These are phyloP conservation scores for Rhodofomes roseus DNA, from an alignment of 1,284 basidiomycete genomes.

Conservation along the genomic window DNA sequence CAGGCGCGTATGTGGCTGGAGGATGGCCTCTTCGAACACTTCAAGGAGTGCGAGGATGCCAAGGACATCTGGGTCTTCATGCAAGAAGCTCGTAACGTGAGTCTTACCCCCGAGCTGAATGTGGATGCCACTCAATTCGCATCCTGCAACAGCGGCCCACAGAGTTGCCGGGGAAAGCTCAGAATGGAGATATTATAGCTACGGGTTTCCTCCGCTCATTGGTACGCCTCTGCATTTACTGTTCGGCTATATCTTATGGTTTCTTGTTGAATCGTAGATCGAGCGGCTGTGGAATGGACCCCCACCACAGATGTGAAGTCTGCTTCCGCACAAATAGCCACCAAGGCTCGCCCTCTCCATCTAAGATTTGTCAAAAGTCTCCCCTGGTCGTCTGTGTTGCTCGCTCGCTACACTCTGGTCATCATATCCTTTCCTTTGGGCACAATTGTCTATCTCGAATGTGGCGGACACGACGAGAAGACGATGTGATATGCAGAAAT, in stretches of 20 bases:
- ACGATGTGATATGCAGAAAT: background rate
- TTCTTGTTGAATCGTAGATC: background rate
- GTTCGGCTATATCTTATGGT: too few relatives aligned
- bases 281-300: background rate
- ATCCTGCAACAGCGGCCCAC: background rate
- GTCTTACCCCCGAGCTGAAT: background rate
- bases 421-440: too few relatives aligned
- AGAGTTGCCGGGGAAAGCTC: background rate
- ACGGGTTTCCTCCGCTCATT: background rate
- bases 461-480: background rate
- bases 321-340: background rate
- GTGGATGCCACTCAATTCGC: background rate
- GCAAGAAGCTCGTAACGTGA: background rate
- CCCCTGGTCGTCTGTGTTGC: too few relatives aligned
- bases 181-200: background rate
- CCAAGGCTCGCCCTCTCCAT: too few relatives aligned
- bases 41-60: background rate
- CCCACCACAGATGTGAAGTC: background rate
- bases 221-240: background rate
- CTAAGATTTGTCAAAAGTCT: too few relatives aligned
- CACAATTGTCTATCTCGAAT: too few relatives aligned
- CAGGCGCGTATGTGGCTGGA: background rate
- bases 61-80: background rate
- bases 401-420: too few relatives aligned
- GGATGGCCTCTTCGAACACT: background rate